phyloP scores from a whole-genome alignment of 306 rosid species.

The Pterocarpus macrocarpus region DNA sequence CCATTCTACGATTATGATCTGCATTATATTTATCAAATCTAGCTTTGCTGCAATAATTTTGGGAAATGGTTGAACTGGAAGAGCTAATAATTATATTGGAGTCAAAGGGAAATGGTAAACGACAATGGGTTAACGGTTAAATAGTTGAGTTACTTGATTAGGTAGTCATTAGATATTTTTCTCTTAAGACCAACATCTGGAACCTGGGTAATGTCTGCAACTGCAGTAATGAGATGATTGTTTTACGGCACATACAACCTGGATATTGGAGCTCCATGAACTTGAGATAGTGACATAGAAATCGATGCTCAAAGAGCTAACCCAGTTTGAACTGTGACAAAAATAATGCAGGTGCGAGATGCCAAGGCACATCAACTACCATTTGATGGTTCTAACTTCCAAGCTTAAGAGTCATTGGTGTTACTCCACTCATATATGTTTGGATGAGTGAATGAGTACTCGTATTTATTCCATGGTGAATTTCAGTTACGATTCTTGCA shows the following conservation, averaged over 20 bases:
- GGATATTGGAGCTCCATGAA: constrained; percentile 19
- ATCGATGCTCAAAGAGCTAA: neutral
- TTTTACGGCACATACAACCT: constrained; percentile 9
- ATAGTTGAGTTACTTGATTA: constrained; percentile 20
- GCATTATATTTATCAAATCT: constrained; percentile 17
- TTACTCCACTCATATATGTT: constrained; percentile 14
- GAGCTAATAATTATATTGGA: constrained; percentile 19
- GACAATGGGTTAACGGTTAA: constrained; percentile 5
- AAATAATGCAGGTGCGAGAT: constrained; percentile 1
- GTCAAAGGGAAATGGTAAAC: neutral
- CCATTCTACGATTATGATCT: neutral
- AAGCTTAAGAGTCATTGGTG: constrained; percentile 5
- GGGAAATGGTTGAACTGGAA: constrained; percentile 25
- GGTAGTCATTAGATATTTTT: neutral
- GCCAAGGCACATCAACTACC: constrained; percentile 4
- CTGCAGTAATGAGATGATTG: neutral
- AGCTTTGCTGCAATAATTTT: constrained; percentile 22
- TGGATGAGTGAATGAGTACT: neutral
- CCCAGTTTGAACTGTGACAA: neutral
- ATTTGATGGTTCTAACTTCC: constrained; percentile 16
- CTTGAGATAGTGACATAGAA: neutral
- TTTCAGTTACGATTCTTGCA: neutral
- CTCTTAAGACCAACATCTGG: neutral
- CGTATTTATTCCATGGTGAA: neutral
- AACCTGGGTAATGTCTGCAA: constrained; percentile 1